Evolutionary conservation across 148 eudicot species (phyloP).

Genomic region (Heliosperma pusillum): DNA sequence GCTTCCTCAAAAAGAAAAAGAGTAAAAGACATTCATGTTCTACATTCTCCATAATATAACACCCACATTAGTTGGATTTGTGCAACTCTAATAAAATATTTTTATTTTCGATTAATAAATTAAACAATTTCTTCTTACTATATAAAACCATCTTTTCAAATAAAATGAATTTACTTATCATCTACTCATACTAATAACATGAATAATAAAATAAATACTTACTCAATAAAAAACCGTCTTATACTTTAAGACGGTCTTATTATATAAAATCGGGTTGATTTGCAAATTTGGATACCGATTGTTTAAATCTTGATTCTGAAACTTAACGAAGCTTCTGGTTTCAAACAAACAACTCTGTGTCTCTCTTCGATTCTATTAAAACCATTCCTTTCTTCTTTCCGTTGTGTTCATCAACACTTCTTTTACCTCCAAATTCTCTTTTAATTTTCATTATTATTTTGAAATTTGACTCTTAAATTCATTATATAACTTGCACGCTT

Average conservation of each 20-base stretch:
- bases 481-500: constrained; percentile 6
- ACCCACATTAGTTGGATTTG: neutral
- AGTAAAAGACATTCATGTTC: neutral
- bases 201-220: no score
- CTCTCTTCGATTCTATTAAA: neutral
- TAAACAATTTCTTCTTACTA: no score
- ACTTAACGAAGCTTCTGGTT: neutral
- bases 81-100: neutral
- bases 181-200: no score
- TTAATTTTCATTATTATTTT: neutral
- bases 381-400: constrained; percentile 12
- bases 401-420: neutral
- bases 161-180: no score
- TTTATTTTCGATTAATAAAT: no score
- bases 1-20: neutral
- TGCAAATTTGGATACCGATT: no score
- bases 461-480: neutral
- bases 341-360: neutral
- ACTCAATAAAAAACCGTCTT: neutral
- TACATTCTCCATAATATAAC: neutral
- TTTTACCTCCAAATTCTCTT: neutral
- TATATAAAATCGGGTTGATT: no score
- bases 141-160: no score
- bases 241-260: no score
- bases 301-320: neutral